Conservation (phyloP, 768 basidiomycete species). For the Russula brevipes region DNA sequence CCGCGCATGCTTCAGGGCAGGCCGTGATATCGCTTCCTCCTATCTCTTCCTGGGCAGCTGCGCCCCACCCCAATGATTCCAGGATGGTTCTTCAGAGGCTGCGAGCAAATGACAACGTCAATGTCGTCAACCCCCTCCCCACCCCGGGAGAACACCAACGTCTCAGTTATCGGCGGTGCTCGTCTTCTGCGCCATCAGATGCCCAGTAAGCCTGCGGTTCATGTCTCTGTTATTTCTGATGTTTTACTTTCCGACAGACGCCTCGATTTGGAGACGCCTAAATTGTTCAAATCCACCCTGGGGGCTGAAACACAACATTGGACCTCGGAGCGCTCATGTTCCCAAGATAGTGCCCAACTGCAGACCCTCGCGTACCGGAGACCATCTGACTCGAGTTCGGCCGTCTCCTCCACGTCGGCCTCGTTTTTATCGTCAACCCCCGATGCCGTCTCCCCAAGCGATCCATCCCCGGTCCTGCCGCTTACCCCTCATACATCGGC, state of each 20-base stretch:
- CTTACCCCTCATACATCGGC: slow-evolving; percentile 15
- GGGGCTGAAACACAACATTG: slow-evolving; percentile 16
- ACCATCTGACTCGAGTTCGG: slow-evolving; percentile 19
- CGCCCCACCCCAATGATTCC: slow-evolving; percentile 19
- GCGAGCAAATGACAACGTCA: slow-evolving; percentile 11
- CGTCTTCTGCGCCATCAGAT: slow-evolving; percentile 15
- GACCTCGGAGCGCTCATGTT: slow-evolving; percentile 18
- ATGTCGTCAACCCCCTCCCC: neutral
- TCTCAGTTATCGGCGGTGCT: slow-evolving; percentile 9
- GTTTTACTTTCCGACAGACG: slow-evolving; percentile 1
- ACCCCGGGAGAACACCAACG: slow-evolving; percentile 3
- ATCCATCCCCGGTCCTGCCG: slow-evolving; percentile 23
- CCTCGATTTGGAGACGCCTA: slow-evolving; percentile 1
- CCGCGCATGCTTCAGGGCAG: slow-evolving; percentile 30
- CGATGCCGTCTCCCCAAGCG: slow-evolving; percentile 23
- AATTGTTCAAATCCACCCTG: neutral
- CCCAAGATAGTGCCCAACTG: slow-evolving; percentile 8
- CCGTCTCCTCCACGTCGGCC: slow-evolving; percentile 22
- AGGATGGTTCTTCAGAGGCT: slow-evolving; percentile 22
- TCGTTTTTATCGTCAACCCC: slow-evolving; percentile 23
- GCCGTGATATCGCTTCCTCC: slow-evolving; percentile 57
- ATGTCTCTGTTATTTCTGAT: neutral
- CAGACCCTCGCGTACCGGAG: slow-evolving; percentile 12
- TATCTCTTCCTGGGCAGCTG: slow-evolving; percentile 40
- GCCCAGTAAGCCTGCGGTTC: slow-evolving; percentile 7